Conservation (phyloP, 441 rosid species). For the Jatropha multifida region DNA sequence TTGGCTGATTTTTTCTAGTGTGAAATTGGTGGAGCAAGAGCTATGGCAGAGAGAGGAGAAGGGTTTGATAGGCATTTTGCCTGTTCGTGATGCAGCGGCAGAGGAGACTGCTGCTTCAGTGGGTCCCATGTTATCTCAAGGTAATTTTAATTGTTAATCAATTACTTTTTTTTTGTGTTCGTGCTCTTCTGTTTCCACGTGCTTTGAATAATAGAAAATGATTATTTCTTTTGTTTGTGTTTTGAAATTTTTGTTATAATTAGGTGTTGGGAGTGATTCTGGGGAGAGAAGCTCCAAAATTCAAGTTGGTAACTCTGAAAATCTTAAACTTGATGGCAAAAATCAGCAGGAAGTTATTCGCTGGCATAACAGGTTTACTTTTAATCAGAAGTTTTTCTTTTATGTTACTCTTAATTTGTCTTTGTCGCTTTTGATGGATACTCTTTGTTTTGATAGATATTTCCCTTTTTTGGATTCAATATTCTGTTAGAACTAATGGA, state of each 20-base stretch:
- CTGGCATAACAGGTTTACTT: constrained; percentile 76
- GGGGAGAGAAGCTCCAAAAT: constrained; percentile 54
- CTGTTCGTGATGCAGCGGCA: constrained; percentile 67
- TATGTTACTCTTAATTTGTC: background rate
- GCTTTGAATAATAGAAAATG: background rate
- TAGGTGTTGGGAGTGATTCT: constrained; percentile 66
- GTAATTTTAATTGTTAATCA: constrained; percentile 22
- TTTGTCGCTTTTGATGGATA: too few relatives aligned
- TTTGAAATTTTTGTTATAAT: background rate
- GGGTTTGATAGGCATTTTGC: constrained; percentile 89
- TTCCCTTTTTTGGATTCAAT: background rate
- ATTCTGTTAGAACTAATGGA: background rate
- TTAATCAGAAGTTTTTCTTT: background rate
- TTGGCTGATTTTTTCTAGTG: constrained; percentile 37
- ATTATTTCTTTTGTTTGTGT: background rate
- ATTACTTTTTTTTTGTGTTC: background rate
- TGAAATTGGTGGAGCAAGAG: constrained; percentile 97
- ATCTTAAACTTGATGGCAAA: constrained; percentile 74
- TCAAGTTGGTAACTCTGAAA: constrained; percentile 57
- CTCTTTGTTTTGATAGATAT: background rate
- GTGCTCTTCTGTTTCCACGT: background rate
- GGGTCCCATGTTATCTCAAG: constrained; percentile 57
- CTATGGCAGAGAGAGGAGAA: constrained; percentile 98
- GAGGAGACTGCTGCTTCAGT: constrained; percentile 43
- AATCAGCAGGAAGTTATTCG: constrained; percentile 72